Evolutionary conservation across 768 basidiomycete genomes (phyloP), one percentile per base, ranked within the genome.

Genomic region (Kwoniella botswanensis): DNA sequence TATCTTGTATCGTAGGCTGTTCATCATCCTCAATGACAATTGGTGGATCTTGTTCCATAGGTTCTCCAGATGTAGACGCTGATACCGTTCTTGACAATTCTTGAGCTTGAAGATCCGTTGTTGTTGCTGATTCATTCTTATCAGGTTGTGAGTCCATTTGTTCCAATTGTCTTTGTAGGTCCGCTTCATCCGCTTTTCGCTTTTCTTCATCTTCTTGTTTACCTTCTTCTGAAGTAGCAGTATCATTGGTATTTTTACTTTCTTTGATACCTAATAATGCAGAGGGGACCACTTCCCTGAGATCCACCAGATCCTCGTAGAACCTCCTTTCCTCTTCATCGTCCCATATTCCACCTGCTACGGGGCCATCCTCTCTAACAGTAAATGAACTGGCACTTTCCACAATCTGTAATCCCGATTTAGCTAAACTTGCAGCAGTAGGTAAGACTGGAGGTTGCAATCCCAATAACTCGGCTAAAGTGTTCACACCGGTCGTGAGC

Each of bases 291-390:
- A 94, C 93, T 69, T 97, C 93, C 70, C 91, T 91, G 64, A 98
- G 82, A 82, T 98, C 97, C 70, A 92, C 88, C 54, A 97, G 86
- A 71, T 98, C 94, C 79, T 98, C 96, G 76, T 91, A 98, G 84
- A 96, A 98, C 69, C 90, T 86, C 24, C 92, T 87, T 82, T 98
- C 96, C 85, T 99, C 96, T 74, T 98, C 97, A 76, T 98, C 97
- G 82, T 93, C 93, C 97, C 97, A 99, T 82, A 98, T 94, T 3
- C 94, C 92, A 6, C 91, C 90, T 2, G 87, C 84, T 0, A 82
- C 75, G 15, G 77, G 77, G 56, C 91, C 89, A 9, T 93, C 91
- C 1, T 86, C 85, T 6, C 86, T 85, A 12, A 65, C 88, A 10
- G 68, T 69, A 53, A 82, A 84, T 0, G 83, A 79, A 0, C 79